phyloP scores from a whole-genome alignment of 345 rosid genomes.

The Microcos paniculata region DNA sequence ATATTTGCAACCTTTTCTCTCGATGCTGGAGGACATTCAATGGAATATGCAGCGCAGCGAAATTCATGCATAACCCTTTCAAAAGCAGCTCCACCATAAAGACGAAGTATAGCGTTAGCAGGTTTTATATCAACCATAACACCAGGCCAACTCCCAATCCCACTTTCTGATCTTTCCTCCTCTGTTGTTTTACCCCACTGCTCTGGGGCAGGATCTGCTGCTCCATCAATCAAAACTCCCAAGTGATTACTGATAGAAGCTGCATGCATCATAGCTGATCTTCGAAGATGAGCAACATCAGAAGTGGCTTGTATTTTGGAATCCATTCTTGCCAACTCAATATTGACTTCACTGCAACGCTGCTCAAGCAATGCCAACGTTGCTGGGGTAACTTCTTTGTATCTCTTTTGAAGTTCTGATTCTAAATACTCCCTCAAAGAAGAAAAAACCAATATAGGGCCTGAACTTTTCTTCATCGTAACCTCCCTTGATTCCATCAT shows the following conservation, averaged over 20 bases:
- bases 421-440: constrained; percentile 83
- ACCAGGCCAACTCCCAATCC: constrained; percentile 97
- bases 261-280: constrained; percentile 78
- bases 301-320: constrained; percentile 82
- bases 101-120: constrained; percentile 86
- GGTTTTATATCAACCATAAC: constrained; percentile 67
- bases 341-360: constrained; percentile 69
- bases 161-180: constrained; percentile 85
- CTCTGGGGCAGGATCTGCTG: constrained; percentile 97
- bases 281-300: constrained; percentile 83
- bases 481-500: constrained; percentile 86
- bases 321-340: constrained; percentile 67
- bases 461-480: constrained; percentile 89
- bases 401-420: constrained; percentile 90
- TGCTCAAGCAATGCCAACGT: constrained; percentile 96
- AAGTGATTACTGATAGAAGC: constrained; percentile 87
- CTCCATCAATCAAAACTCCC: constrained; percentile 95
- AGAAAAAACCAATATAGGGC: constrained; percentile 67
- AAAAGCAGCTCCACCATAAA: constrained; percentile 98
- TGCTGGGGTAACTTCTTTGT: constrained; percentile 92
- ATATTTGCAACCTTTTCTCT: constrained; percentile 99
- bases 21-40: constrained; percentile 88
- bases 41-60: constrained; percentile 93
- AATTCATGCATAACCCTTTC: constrained; percentile 95
- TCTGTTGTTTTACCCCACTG: constrained; percentile 93